Evolutionary conservation across 495 filamentous ascomycete species (phyloP).

Genomic region (Chaetomium cochliodes): DNA sequence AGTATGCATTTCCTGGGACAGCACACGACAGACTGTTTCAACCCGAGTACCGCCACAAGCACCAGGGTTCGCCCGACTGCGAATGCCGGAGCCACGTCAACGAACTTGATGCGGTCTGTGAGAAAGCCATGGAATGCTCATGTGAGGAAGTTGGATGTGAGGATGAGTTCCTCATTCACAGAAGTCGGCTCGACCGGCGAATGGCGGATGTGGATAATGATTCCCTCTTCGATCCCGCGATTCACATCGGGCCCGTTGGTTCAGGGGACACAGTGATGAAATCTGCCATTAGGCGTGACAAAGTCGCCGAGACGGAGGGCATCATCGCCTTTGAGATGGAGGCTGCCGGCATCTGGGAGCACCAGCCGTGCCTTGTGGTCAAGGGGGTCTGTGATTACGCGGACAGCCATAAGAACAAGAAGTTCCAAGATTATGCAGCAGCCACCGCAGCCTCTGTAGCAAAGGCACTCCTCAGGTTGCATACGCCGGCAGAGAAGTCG

Average conservation of each 20-base stretch:
- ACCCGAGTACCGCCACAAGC: conserved; percentile 38
- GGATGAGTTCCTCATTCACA: conserved; percentile 18
- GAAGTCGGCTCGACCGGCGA: conserved; percentile 15
- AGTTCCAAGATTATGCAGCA: conserved; percentile 46
- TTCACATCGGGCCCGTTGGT: conserved; percentile 31
- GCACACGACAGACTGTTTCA: conserved; percentile 35
- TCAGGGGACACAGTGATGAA: conserved; percentile 37
- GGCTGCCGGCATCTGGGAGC: conserved; percentile 45
- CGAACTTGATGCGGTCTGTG: conserved; percentile 17
- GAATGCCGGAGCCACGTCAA: neutral
- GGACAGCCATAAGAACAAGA: conserved; percentile 48
- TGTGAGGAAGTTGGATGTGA: conserved; percentile 27
- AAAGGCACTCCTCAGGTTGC: conserved; percentile 21
- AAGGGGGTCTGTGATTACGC: conserved; percentile 47
- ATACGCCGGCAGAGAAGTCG: neutral
- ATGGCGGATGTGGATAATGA: neutral
- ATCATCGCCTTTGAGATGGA: conserved; percentile 50
- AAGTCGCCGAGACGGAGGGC: conserved; percentile 19
- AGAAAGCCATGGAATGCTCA: neutral
- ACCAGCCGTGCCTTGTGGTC: conserved; percentile 39
- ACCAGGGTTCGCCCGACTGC: conserved; percentile 8
- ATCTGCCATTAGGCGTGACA: conserved; percentile 31
- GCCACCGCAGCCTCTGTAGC: conserved; percentile 36
- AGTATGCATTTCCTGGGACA: conserved; percentile 25
- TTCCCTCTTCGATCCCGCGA: conserved; percentile 2